Evolutionary conservation across 306 rosid genomes (phyloP).

Genomic region (Canavalia ensiformis): DNA sequence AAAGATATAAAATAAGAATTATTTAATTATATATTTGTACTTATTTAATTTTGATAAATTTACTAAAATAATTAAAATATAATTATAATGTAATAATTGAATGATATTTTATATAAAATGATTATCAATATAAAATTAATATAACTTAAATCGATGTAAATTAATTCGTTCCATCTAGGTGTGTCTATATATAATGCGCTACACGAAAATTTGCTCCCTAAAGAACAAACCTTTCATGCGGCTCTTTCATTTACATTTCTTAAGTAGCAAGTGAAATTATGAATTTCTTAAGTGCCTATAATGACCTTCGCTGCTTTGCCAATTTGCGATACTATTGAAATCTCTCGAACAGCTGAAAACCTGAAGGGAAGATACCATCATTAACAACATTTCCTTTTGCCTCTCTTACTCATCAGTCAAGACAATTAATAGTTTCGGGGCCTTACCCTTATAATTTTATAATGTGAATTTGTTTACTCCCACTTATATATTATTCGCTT

Average conservation of each 20-base stretch:
- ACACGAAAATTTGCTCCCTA: conserved; percentile 32
- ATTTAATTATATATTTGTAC: too few species aligned
- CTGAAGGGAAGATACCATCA: conserved; percentile 11
- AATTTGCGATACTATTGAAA: background rate
- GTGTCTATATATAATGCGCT: background rate
- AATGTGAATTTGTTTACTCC: too few species aligned
- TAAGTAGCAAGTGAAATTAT: conserved; percentile 39
- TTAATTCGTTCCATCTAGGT: too few species aligned
- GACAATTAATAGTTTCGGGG: background rate
- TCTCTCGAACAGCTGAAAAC: background rate
- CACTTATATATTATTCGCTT: background rate
- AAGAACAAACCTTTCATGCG: conserved; percentile 15
- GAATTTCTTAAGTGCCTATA: background rate
- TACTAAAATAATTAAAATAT: too few species aligned
- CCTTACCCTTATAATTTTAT: background rate
- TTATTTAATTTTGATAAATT: too few species aligned
- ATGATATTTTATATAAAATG: too few species aligned
- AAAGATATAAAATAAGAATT: too few species aligned
- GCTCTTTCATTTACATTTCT: conserved; percentile 5
- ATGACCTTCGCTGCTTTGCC: background rate
- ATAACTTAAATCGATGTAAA: too few species aligned
- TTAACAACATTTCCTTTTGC: conserved; percentile 1
- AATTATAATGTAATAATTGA: too few species aligned
- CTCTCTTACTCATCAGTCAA: background rate
- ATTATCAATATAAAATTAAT: too few species aligned